A percentile compares a stretch with the other conserved stretches of the same genome.
Conservation (phyloP, 257 asterid genomes). For the Penstemon barbatus region DNA sequence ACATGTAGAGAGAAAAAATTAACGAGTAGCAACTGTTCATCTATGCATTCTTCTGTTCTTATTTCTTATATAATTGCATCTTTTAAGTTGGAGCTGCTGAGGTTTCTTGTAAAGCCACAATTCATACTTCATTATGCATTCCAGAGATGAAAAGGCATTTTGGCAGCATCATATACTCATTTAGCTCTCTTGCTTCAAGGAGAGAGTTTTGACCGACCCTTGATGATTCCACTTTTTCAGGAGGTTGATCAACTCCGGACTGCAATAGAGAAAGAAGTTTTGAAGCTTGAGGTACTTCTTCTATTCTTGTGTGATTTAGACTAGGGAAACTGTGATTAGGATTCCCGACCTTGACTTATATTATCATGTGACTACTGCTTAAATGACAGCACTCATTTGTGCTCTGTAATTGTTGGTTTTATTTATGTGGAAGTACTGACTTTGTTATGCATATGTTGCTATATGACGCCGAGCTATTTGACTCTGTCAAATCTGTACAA, state of each 20-base stretch:
- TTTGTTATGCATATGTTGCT: conserved; percentile 12
- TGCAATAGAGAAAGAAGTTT: conserved; percentile 64
- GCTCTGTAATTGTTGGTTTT: not conserved
- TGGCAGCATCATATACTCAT: conserved; percentile 6
- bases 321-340: conserved; percentile 12
- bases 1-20: conserved; percentile 2
- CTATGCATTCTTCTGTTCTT: not conserved
- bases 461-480: conserved; percentile 15
- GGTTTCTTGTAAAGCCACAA: conserved; percentile 9
- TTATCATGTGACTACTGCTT: conserved; percentile 14
- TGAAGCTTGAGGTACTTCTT: conserved; percentile 69
- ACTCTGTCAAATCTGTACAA: not conserved
- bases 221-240: conserved; percentile 40
- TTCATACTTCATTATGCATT: conserved; percentile 4
- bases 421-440: conserved; percentile 14
- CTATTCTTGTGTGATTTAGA: conserved; percentile 12
- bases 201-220: conserved; percentile 18
- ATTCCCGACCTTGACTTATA: conserved; percentile 19
- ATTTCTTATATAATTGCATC: not conserved
- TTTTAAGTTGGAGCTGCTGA: not conserved
- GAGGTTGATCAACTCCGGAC: conserved; percentile 80
- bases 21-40: conserved; percentile 1
- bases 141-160: conserved; percentile 19
- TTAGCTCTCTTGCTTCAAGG: conserved; percentile 4
- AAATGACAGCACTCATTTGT: conserved; percentile 1